These are phyloP conservation scores for Capsicum pubescens DNA, from an alignment of 257 asterid species.

Conservation along the genomic window DNA sequence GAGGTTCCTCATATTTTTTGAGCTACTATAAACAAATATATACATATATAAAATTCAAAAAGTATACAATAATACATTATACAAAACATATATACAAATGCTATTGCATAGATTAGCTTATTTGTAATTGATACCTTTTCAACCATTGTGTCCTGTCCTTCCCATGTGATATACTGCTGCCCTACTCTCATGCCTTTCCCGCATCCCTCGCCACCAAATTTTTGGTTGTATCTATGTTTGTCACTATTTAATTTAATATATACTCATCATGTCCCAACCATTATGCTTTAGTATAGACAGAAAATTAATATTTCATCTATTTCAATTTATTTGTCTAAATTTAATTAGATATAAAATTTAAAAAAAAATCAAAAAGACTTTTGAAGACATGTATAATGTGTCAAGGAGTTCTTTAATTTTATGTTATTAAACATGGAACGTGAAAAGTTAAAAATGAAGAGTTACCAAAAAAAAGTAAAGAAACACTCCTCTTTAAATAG, in stretches of 20 bases:
- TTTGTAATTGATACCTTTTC: conserved; percentile 31
- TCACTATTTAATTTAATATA: background rate
- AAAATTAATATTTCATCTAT: too few relatives aligned
- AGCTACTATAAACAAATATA: background rate
- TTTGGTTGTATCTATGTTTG: conserved; percentile 19
- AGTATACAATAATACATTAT: too few relatives aligned
- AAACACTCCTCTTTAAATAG: too few relatives aligned
- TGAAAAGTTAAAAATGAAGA: too few relatives aligned
- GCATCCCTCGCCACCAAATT: conserved; percentile 22
- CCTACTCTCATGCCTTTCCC: conserved; percentile 19
- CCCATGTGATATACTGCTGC: conserved; percentile 33
- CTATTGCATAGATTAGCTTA: conserved; percentile 17
- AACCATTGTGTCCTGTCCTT: conserved; percentile 31
- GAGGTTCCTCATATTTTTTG: conserved; percentile 11
- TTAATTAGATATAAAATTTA: too few relatives aligned
- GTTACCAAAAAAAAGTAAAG: too few relatives aligned
- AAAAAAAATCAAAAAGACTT: too few relatives aligned
- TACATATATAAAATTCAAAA: conserved; percentile 21
- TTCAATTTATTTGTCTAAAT: too few relatives aligned
- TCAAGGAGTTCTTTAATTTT: too few relatives aligned
- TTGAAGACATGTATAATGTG: too few relatives aligned
- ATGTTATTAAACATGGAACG: too few relatives aligned
- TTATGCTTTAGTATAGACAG: background rate
- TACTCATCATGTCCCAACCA: background rate
- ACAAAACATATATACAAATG: background rate